phyloP scores from a whole-genome alignment of 2,329 filamentous ascomycete species.

The Coniella lustricola region DNA sequence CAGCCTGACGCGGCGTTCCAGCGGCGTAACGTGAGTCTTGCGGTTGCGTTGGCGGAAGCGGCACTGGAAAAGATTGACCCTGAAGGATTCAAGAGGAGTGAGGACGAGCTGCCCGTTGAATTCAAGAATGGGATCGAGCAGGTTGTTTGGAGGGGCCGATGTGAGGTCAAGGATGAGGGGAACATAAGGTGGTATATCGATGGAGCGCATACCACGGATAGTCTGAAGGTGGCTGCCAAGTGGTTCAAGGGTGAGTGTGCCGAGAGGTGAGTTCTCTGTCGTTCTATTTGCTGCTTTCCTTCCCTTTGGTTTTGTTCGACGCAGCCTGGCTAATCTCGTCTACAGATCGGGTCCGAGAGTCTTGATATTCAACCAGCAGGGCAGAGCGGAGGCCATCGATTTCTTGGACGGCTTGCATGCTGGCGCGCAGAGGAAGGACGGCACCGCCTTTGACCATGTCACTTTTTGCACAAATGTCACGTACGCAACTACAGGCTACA shows the following conservation, averaged over 20 bases:
- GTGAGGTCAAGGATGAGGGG: constrained; percentile 51
- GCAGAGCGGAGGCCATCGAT: constrained; percentile 44
- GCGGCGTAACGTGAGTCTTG: constrained; percentile 46
- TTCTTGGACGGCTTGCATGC: constrained; percentile 44
- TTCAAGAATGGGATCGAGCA: constrained; percentile 68
- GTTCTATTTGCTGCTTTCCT: neutral
- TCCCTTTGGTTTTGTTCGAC: too few relatives aligned
- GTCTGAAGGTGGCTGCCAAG: constrained; percentile 69
- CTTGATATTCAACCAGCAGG: constrained; percentile 87
- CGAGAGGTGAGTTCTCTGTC: neutral
- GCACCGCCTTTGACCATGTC: constrained; percentile 57
- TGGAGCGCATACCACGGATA: constrained; percentile 88
- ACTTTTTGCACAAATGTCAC: constrained; percentile 29
- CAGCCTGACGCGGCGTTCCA: constrained; percentile 50
- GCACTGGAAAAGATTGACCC: constrained; percentile 38
- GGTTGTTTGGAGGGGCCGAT: constrained; percentile 74
- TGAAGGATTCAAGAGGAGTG: constrained; percentile 21
- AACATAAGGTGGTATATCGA: constrained; percentile 78
- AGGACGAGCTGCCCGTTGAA: constrained; percentile 44
- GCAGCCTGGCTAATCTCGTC: neutral
- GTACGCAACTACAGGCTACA: constrained; percentile 43
- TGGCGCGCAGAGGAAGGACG: constrained; percentile 24
- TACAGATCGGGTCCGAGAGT: constrained; percentile 34
- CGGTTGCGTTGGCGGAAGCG: constrained; percentile 44
- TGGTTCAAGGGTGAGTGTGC: constrained; percentile 63